phyloP scores from a whole-genome alignment of 306 rosid genomes.

The Pyrus bretschneideri region DNA sequence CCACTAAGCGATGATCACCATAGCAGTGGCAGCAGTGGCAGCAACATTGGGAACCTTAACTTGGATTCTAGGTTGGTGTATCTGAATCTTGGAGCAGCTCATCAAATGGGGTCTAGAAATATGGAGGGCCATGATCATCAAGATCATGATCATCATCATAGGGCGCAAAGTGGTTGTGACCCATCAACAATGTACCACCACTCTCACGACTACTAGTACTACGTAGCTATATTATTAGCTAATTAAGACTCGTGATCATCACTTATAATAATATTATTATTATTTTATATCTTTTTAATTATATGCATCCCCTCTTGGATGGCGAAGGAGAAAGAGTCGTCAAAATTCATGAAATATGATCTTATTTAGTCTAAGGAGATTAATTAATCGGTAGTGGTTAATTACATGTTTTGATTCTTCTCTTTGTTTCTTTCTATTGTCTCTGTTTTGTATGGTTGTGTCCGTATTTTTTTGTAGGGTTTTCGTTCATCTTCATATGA shows the following conservation, averaged over 20 bases:
- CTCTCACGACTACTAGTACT: slow-evolving; percentile 56
- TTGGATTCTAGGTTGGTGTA: slow-evolving; percentile 83
- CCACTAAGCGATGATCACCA: slow-evolving; percentile 59
- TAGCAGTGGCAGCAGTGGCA: slow-evolving; percentile 32
- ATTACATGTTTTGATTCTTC: slow-evolving; percentile 7
- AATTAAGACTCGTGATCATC: background rate
- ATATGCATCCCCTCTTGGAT: background rate
- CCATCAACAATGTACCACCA: slow-evolving; percentile 66
- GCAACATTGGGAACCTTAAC: slow-evolving; percentile 48
- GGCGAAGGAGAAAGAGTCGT: background rate
- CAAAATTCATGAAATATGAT: slow-evolving; percentile 11
- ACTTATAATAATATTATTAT: background rate
- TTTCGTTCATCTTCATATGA: slow-evolving; percentile 37
- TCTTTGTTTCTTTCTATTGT: slow-evolving; percentile 10
- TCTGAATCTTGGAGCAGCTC: slow-evolving; percentile 73
- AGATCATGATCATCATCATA: slow-evolving; percentile 37
- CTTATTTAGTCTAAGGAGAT: background rate
- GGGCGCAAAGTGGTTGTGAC: slow-evolving; percentile 45
- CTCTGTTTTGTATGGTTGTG: background rate
- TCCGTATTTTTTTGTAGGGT: slow-evolving; percentile 24
- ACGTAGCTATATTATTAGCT: background rate
- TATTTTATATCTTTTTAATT: background rate
- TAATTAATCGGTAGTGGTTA: background rate
- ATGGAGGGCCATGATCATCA: slow-evolving; percentile 6
- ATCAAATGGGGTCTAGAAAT: slow-evolving; percentile 39